These are phyloP conservation scores for Fusarium phyllophilum DNA, from an alignment of 2,329 filamentous ascomycete genomes.

Conservation along the genomic window DNA sequence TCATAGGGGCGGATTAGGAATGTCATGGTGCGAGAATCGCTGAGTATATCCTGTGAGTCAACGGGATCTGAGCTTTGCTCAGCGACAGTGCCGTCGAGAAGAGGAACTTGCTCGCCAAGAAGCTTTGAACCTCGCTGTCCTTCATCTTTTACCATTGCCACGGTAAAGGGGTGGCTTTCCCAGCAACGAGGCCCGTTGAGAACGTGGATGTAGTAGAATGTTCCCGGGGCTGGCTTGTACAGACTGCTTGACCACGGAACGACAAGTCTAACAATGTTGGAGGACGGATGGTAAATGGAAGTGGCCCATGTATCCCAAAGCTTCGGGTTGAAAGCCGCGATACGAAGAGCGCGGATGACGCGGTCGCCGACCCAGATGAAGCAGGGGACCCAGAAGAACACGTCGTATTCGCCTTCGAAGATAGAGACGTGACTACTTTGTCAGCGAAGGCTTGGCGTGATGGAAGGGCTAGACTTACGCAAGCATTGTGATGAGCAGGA, in stretches of 20 bases:
- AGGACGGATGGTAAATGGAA: conserved; percentile 49
- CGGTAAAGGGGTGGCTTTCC: conserved; percentile 63
- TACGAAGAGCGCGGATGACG: conserved; percentile 55
- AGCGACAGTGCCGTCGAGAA: conserved; percentile 40
- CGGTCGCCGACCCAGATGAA: conserved; percentile 63
- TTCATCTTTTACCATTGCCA: conserved; percentile 47
- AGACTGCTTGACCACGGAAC: conserved; percentile 49
- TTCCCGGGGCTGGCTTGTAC: conserved; percentile 53
- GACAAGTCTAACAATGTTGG: conserved; percentile 56
- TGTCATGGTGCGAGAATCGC: conserved; percentile 43
- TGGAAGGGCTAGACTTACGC: conserved; percentile 51
- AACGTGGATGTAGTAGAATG: conserved; percentile 58
- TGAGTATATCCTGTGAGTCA: background rate
- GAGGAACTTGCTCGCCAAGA: conserved; percentile 47
- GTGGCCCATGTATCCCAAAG: conserved; percentile 51
- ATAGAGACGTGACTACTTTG: conserved; percentile 60
- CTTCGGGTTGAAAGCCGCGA: conserved; percentile 52
- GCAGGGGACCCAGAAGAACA: conserved; percentile 60
- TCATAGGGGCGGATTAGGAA: conserved; percentile 60
- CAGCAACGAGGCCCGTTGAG: conserved; percentile 54
- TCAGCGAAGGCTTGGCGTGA: background rate
- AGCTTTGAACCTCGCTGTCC: conserved; percentile 27
- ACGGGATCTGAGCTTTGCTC: background rate
- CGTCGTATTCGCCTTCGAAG: conserved; percentile 60
- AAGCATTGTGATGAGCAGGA: conserved; percentile 62